These are phyloP conservation scores for Colletotrichum somersetense DNA, from an alignment of 2,329 filamentous ascomycete species.

Conservation along the genomic window DNA sequence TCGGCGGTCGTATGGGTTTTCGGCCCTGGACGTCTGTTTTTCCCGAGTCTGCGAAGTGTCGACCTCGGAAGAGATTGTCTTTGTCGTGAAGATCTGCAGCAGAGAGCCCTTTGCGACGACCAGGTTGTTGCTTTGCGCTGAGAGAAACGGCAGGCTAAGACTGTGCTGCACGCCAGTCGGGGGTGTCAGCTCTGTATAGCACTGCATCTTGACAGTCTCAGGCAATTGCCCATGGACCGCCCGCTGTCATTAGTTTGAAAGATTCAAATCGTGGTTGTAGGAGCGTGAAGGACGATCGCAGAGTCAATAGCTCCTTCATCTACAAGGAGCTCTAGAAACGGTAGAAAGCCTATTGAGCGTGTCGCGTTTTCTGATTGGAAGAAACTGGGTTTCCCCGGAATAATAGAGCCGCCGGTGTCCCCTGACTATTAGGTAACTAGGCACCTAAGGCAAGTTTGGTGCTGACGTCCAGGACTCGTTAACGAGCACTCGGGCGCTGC, in stretches of 20 bases:
- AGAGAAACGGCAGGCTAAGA: constrained; percentile 81
- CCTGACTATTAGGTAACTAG: not conserved
- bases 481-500: constrained; percentile 4
- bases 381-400: not conserved
- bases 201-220: constrained; percentile 79
- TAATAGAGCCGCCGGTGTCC: constrained; percentile 4
- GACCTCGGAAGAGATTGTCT: constrained; percentile 74
- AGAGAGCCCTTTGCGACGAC: constrained; percentile 93
- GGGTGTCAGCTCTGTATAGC: constrained; percentile 95
- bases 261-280: constrained; percentile 10
- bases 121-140: constrained; percentile 82
- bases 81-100: constrained; percentile 88
- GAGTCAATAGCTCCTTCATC: constrained; percentile 19
- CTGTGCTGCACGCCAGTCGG: constrained; percentile 95
- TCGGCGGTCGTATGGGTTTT: constrained; percentile 64
- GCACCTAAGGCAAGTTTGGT: not conserved
- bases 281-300: constrained; percentile 14
- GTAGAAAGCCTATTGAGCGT: constrained; percentile 5
- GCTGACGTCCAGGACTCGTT: not conserved
- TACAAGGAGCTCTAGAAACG: constrained; percentile 18
- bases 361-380: constrained; percentile 30
- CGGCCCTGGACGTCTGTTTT: constrained; percentile 55
- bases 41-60: constrained; percentile 58
- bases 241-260: constrained; percentile 33
- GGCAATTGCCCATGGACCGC: constrained; percentile 33